Conservation (phyloP, 1,284 basidiomycete species). For the Apiotrichum gracile region DNA sequence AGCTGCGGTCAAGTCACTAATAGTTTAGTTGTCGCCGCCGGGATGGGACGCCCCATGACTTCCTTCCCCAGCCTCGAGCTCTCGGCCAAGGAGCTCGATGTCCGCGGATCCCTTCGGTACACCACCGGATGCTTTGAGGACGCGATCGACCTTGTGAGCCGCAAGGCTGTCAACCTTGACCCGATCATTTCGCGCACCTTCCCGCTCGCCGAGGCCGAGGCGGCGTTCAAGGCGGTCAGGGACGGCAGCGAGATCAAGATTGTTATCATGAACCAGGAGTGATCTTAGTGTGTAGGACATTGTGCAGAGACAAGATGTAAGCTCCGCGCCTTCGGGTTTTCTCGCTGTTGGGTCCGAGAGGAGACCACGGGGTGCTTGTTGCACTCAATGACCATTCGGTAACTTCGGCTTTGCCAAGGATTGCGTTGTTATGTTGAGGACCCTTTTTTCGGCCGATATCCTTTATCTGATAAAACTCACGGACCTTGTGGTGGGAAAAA, state of each 20-base stretch:
- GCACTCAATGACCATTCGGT: too few species aligned
- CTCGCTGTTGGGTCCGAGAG: too few species aligned
- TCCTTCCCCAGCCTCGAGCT: conserved; percentile 25
- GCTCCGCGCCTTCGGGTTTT: too few species aligned
- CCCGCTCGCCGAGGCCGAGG: conserved; percentile 43
- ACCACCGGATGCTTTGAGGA: conserved; percentile 37
- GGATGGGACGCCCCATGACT: conserved; percentile 21
- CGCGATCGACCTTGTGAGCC: conserved; percentile 51
- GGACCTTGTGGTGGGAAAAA: too few species aligned
- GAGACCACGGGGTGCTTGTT: too few species aligned
- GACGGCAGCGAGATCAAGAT: conserved; percentile 26
- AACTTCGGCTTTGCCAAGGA: too few species aligned
- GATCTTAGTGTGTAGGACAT: too few species aligned
- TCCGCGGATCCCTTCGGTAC: conserved; percentile 50
- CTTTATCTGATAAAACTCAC: too few species aligned
- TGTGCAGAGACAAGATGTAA: too few species aligned
- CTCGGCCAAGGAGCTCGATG: conserved; percentile 60
- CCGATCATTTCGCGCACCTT: conserved; percentile 55
- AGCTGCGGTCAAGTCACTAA: not conserved
- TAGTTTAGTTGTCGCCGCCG: conserved; percentile 22
- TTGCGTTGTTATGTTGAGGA: too few species aligned
- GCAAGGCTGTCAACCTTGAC: conserved; percentile 51
- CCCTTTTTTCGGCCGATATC: too few species aligned
- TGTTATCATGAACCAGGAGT: conserved; percentile 29
- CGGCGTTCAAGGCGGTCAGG: conserved; percentile 52